Base-by-base conservation (phyloP, 1,139 yeast genomes). In the Protomyces inouyei region DNA sequence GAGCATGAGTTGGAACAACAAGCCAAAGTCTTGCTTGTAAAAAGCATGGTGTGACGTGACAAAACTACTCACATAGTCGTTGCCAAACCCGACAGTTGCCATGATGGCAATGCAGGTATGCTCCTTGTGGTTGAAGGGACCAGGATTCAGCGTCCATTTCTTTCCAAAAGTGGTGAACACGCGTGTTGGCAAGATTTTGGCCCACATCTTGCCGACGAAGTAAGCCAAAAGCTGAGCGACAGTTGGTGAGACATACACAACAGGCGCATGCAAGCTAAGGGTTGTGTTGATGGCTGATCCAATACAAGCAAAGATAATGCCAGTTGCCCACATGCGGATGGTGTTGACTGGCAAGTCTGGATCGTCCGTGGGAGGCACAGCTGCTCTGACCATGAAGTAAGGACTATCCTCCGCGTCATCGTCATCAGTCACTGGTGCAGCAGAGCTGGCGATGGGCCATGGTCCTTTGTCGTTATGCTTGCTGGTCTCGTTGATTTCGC, bases 121-220 rank as follows among this genome's bases (percentile, higher is more conserved):
- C 72, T 87, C 93, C 72, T 87, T 87, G 70, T 76, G 79, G 43
- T 81, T 77, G 88, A 89, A 87, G 5, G 85, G 84, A 3, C 86
- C 85, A 0, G 85, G 85, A 72, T 85, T 79, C 70, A 83, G 70
- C 63, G 82, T 74, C 71, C 74, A 67, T 64, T 77, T 76, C 64
- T 69, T 72, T 45, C 78, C 81, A 68, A 74, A 75, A 67, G 72
- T 73, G 54, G 71, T 77, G 71, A 83, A 72, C 18, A 79, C 80
- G 79, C 80, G 77, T 64, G 79, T 78, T 3, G 88, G 88, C 18
- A 85, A 65, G 48, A 74, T 63, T 23, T 66, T 40, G 76, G 80
- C 69, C 83, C 73, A 57, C 76, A 68, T 16, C 81, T 79, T 69
- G 77, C 83, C 69, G 74, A 76, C 14, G 76, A 76, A 60, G 72